These are phyloP conservation scores for Helenozyma rhizophorensis DNA, from an alignment of 805 yeast genomes.

Conservation along the genomic window DNA sequence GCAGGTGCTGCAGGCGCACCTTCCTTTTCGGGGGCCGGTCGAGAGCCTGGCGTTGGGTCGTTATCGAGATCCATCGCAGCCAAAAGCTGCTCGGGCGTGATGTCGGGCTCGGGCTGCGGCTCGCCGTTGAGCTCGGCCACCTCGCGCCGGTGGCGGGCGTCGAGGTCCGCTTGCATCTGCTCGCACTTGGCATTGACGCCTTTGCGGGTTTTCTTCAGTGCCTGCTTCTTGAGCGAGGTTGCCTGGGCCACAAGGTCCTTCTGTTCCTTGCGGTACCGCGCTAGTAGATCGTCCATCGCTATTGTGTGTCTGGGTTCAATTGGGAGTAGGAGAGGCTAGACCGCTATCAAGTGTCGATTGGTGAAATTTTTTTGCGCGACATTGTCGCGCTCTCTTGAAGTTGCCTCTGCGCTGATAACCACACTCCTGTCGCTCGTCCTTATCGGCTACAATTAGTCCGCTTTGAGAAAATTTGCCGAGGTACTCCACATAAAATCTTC, in stretches of 20 bases:
- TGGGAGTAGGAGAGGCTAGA: too few relatives aligned
- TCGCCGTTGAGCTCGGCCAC: constrained; percentile 20
- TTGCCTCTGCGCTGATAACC: too few relatives aligned
- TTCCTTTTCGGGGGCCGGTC: neutral
- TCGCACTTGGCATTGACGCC: constrained; percentile 57
- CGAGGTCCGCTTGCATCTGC: constrained; percentile 54
- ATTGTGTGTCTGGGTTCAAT: neutral
- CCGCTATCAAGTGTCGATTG: too few relatives aligned
- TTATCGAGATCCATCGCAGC: constrained; percentile 7
- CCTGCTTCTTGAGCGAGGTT: constrained; percentile 79
- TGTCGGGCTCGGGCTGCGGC: constrained; percentile 22
- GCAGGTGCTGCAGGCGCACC: neutral
- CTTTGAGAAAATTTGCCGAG: too few relatives aligned
- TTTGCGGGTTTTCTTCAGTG: constrained; percentile 73
- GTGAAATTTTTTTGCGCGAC: too few relatives aligned
- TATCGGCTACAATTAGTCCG: too few relatives aligned
- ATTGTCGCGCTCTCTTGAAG: too few relatives aligned
- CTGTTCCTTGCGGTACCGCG: constrained; percentile 65
- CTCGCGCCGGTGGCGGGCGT: constrained; percentile 53
- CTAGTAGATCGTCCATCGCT: constrained; percentile 43
- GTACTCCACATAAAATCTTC: too few relatives aligned
- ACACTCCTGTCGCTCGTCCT: too few relatives aligned
- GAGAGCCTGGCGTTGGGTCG: neutral
- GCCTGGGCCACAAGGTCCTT: constrained; percentile 62
- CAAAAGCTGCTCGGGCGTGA: constrained; percentile 65